These are phyloP conservation scores for Scheffersomyces ergatensis DNA, from an alignment of 805 yeast genomes.

Conservation along the genomic window DNA sequence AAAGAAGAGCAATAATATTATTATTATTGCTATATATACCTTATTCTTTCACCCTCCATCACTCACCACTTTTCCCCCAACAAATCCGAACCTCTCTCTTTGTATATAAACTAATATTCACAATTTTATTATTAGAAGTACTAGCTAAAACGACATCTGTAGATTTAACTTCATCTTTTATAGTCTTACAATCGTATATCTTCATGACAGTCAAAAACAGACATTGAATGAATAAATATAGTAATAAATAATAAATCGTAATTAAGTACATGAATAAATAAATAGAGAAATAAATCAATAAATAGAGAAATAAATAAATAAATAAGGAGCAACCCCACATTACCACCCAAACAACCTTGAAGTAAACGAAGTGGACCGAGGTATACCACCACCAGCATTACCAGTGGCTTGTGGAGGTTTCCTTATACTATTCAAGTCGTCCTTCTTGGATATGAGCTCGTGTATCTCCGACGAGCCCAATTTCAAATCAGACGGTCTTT, in stretches of 20 bases:
- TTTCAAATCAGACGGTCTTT: conserved; percentile 1
- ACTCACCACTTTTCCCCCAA: too few relatives aligned
- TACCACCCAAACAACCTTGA: conserved; percentile 41
- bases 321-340: neutral
- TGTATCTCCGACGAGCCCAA: conserved; percentile 12
- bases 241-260: too few relatives aligned
- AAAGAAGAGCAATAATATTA: too few relatives aligned
- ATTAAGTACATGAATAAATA: conserved; percentile 1
- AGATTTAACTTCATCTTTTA: too few relatives aligned
- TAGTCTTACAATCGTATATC: too few relatives aligned
- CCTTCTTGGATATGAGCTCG: conserved; percentile 7
- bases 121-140: too few relatives aligned
- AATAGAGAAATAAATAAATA: neutral
- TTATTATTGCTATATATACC: too few relatives aligned
- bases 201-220: too few relatives aligned
- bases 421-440: neutral
- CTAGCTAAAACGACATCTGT: too few relatives aligned
- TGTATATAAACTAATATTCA: neutral
- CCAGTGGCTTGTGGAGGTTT: neutral
- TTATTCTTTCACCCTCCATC: too few relatives aligned
- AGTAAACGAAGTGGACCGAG: conserved; percentile 15
- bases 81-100: too few relatives aligned
- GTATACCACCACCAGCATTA: neutral
- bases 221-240: too few relatives aligned
- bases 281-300: neutral